phyloP scores from a whole-genome alignment of 164 flowering plant species.

The Magnolia changhungtana region DNA sequence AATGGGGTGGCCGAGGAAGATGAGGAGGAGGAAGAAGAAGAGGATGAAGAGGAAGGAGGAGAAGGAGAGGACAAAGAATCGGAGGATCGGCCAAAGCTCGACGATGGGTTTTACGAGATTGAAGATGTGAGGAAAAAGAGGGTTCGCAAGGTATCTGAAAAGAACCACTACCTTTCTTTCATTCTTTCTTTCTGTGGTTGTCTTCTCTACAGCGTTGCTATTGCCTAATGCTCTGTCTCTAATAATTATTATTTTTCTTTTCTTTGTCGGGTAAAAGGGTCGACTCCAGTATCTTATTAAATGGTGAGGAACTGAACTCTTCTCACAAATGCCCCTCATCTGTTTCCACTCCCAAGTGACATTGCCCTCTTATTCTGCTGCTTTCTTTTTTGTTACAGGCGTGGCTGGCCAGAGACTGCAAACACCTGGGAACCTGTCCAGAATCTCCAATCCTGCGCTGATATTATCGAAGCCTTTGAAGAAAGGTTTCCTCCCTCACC shows the following conservation, averaged over 20 bases:
- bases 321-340: neutral
- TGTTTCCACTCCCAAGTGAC: neutral
- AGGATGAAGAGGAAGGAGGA: conserved; percentile 25
- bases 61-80: conserved; percentile 20
- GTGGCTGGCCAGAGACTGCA: conserved; percentile 96
- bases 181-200: neutral
- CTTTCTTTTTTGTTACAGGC: conserved; percentile 44
- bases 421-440: conserved; percentile 98
- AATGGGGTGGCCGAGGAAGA: conserved; percentile 15
- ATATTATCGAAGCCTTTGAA: conserved; percentile 44
- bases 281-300: conserved; percentile 76
- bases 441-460: conserved; percentile 64
- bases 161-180: neutral
- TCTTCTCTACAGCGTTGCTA: neutral
- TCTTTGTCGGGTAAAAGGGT: conserved; percentile 38
- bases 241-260: neutral
- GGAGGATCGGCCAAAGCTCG: conserved; percentile 58
- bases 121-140: conserved; percentile 77
- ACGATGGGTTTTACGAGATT: conserved; percentile 83
- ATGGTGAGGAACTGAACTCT: conserved; percentile 42
- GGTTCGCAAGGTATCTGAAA: conserved; percentile 59
- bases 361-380: neutral
- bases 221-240: neutral
- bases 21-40: conserved; percentile 24
- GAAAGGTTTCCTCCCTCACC: neutral